phyloP scores from a whole-genome alignment of 495 filamentous ascomycete genomes.

The Xylaria palmicola region DNA sequence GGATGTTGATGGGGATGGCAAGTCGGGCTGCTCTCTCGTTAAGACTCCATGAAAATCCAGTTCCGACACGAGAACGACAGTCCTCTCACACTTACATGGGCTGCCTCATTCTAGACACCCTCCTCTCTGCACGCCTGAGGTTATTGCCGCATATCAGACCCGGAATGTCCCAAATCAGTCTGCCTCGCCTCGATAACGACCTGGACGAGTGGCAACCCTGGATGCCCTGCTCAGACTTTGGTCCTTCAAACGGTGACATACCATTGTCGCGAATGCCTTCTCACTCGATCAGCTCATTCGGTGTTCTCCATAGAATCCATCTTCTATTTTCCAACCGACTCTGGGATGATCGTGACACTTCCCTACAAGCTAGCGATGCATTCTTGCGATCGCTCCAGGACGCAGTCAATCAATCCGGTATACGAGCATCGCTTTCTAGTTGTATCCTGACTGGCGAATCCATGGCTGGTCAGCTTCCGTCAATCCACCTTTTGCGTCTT shows the following conservation, averaged over 20 bases:
- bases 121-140: conserved; percentile 57
- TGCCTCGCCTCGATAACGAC: conserved; percentile 59
- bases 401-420: conserved; percentile 1
- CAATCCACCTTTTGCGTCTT: conserved; percentile 8
- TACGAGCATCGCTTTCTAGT: not conserved
- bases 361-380: not conserved
- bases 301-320: conserved; percentile 5
- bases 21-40: conserved; percentile 57
- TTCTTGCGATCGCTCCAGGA: conserved; percentile 1
- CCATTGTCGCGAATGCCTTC: conserved; percentile 3
- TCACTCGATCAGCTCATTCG: conserved; percentile 8
- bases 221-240: conserved; percentile 29
- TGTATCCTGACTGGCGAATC: conserved; percentile 3
- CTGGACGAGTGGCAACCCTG: conserved; percentile 74
- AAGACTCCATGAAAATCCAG: conserved; percentile 40
- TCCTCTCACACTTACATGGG: conserved; percentile 56
- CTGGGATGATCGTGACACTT: not conserved
- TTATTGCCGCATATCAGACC: conserved; percentile 53
- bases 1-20: conserved; percentile 62
- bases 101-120: conserved; percentile 65
- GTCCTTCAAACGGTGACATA: not conserved
- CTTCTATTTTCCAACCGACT: conserved; percentile 4
- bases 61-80: conserved; percentile 38
- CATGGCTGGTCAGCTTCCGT: conserved; percentile 4
- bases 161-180: conserved; percentile 45